Evolutionary conservation across 2,329 filamentous ascomycete species (phyloP).

Genomic region (Chrysosphaeria jannelii): DNA sequence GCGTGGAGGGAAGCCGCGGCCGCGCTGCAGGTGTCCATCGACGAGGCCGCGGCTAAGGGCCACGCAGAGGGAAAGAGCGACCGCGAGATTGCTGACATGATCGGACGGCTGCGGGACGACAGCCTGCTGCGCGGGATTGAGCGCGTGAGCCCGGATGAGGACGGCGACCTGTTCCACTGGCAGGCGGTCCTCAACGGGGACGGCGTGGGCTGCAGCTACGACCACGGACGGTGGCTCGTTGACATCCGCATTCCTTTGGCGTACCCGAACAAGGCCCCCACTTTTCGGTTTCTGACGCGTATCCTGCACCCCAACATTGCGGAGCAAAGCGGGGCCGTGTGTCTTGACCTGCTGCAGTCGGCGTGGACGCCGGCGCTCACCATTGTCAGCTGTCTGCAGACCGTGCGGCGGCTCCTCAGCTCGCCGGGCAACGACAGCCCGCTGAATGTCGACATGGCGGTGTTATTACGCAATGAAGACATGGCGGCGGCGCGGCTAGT

Average conservation of each 20-base stretch:
- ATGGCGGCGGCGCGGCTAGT: conserved; percentile 36
- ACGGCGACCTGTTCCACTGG: conserved; percentile 24
- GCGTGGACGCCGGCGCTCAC: conserved; percentile 71
- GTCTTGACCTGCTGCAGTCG: conserved; percentile 55
- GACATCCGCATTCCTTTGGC: conserved; percentile 40
- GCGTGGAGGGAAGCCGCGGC: too few relatives aligned
- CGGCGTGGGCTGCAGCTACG: conserved; percentile 23
- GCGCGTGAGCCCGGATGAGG: conserved; percentile 19
- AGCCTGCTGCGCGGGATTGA: conserved; percentile 16
- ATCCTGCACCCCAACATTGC: conserved; percentile 61
- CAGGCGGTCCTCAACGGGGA: conserved; percentile 28
- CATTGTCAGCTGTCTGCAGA: conserved; percentile 41
- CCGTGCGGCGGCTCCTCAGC: conserved; percentile 36
- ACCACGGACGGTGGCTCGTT: conserved; percentile 57
- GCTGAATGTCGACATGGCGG: conserved; percentile 51
- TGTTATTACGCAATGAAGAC: conserved; percentile 38
- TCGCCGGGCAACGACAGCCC: conserved; percentile 44
- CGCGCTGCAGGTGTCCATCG: background rate
- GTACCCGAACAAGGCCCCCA: conserved; percentile 56
- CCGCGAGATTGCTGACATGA: background rate
- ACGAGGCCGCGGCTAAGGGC: background rate
- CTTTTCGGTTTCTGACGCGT: conserved; percentile 52
- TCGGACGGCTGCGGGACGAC: conserved; percentile 2
- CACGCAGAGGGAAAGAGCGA: conserved; percentile 1
- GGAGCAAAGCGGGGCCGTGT: conserved; percentile 58